Percentiles rank a stretch among this genome's conserved stretches.
Evolutionary conservation across 106 monocot species (phyloP).

Genomic region (Chionographis japonica): DNA sequence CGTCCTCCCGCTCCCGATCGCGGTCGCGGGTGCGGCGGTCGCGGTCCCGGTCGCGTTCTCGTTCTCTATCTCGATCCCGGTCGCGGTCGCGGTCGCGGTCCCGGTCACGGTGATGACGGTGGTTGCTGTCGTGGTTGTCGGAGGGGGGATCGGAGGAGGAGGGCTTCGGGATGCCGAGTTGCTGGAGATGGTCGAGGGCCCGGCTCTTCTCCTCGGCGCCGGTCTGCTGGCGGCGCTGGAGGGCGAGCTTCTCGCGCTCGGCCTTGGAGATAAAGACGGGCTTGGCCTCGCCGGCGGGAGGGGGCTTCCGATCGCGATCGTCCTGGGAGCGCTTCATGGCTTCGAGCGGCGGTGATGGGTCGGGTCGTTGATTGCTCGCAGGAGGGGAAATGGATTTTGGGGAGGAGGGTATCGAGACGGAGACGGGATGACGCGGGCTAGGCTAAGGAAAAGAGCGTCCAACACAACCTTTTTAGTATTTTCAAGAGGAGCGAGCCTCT

Average conservation of each 20-base stretch:
- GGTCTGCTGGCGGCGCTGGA: slow-evolving; percentile 73
- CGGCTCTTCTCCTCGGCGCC: slow-evolving; percentile 55
- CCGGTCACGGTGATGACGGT: slow-evolving; percentile 7
- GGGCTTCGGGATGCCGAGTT: slow-evolving; percentile 10
- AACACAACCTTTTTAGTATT: too few species aligned
- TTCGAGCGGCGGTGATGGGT: background rate
- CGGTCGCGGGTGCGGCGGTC: slow-evolving; percentile 20
- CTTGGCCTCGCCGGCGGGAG: slow-evolving; percentile 31
- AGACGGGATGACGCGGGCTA: too few species aligned
- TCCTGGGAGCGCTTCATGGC: slow-evolving; percentile 57
- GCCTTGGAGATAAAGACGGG: slow-evolving; percentile 83
- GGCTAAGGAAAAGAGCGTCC: too few species aligned
- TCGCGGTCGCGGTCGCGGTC: slow-evolving; percentile 17
- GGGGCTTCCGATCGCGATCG: slow-evolving; percentile 15
- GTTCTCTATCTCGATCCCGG: slow-evolving; percentile 30
- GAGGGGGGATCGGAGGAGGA: slow-evolving; percentile 11
- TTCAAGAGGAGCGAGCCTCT: too few species aligned
- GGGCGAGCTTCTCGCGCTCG: slow-evolving; percentile 79
- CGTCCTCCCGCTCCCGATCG: slow-evolving; percentile 26
- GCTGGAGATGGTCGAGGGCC: slow-evolving; percentile 35
- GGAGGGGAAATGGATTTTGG: slow-evolving; percentile 9
- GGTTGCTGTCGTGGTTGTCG: slow-evolving; percentile 3
- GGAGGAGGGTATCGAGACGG: too few species aligned
- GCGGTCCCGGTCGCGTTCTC: slow-evolving; percentile 39
- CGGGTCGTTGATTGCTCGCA: slow-evolving; percentile 24